Base-by-base conservation (phyloP, 2,329 filamentous ascomycete genomes). In the Cladosporium sp. region DNA sequence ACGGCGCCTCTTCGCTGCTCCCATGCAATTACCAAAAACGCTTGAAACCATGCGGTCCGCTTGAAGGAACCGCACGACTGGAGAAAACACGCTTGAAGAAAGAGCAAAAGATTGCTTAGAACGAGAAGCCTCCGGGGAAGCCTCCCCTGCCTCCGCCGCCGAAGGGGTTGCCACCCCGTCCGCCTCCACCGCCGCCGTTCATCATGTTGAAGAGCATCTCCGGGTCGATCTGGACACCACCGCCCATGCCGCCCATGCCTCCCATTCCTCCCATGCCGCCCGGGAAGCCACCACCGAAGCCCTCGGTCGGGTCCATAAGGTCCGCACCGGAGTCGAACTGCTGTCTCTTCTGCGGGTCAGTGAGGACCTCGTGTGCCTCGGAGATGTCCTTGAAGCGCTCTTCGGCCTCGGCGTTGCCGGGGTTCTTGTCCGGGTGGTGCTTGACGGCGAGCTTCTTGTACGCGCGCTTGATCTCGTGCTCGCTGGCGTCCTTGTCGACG, bases 341-440 rank as follows among this genome's bases (percentile, higher is more conserved):
- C 59, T 87, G 86, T 61, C 89, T 85, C 76, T 95, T 97, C 85
- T 95, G 85, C 75, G 90, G 78, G 72, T 98, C 93, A 67, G 88
- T 95, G 72, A 98, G 75, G 46, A 86, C 95, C 74, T 98, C 93
- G 69, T 98, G 95, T 38, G 92, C 92, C 76, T 98, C 93, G 64
- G 90, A 88, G 68, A 96, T 87, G 68, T 98, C 93, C 81, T 98
- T 97, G 81, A 98, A 98, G 66, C 88, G 85, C 62, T 89, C 86
- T 64, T 90, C 92, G 57, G 93, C 93, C 48, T 83, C 78, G 54
- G 84, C 80, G 63, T 96, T 88, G 57, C 86, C 88, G 1, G 86
- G 89, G 73, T 97, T 98, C 82, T 98, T 98, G 75, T 98, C 93
- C 2, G 93, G 93, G 70, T 98, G 93, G 68, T 95, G 87, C 59